phyloP scores from a whole-genome alignment of 176 grass and related monocot genomes.

The Metroxylon sagu region DNA sequence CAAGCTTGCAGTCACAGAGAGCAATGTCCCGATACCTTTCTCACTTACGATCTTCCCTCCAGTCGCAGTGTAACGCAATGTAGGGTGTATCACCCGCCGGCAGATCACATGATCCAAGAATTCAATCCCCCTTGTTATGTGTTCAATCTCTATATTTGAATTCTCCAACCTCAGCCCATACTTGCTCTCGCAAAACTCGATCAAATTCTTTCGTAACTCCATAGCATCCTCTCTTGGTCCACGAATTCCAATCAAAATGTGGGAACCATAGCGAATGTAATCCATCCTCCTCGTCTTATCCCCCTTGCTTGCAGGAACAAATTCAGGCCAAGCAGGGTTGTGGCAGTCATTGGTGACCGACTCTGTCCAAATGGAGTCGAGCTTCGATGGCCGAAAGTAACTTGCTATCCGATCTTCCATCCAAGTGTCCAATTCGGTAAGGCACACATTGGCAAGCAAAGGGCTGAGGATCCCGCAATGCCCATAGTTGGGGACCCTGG shows the following conservation, averaged over 20 bases:
- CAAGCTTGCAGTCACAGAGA: slow-evolving; percentile 77
- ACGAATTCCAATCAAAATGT: slow-evolving; percentile 78
- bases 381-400: slow-evolving; percentile 68
- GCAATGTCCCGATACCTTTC: slow-evolving; percentile 74
- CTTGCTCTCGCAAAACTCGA: slow-evolving; percentile 64
- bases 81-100: slow-evolving; percentile 76
- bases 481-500: slow-evolving; percentile 45
- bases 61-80: slow-evolving; percentile 66
- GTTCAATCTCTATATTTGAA: slow-evolving; percentile 75
- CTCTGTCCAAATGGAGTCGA: slow-evolving; percentile 75
- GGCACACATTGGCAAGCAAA: slow-evolving; percentile 80
- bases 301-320: slow-evolving; percentile 56
- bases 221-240: slow-evolving; percentile 74
- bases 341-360: slow-evolving; percentile 53
- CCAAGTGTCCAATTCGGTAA: slow-evolving; percentile 77
- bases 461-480: slow-evolving; percentile 80
- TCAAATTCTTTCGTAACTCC: slow-evolving; percentile 53
- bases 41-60: slow-evolving; percentile 71
- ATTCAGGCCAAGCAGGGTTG: slow-evolving; percentile 94
- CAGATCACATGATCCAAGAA: slow-evolving; percentile 92
- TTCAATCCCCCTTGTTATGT: slow-evolving; percentile 87
- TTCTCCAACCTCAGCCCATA: slow-evolving; percentile 78
- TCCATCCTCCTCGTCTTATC: slow-evolving; percentile 84
- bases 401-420: slow-evolving; percentile 70
- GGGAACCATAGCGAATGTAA: slow-evolving; percentile 66